Evolutionary conservation across 805 yeast genomes (phyloP).

Genomic region (Ogataea pini): DNA sequence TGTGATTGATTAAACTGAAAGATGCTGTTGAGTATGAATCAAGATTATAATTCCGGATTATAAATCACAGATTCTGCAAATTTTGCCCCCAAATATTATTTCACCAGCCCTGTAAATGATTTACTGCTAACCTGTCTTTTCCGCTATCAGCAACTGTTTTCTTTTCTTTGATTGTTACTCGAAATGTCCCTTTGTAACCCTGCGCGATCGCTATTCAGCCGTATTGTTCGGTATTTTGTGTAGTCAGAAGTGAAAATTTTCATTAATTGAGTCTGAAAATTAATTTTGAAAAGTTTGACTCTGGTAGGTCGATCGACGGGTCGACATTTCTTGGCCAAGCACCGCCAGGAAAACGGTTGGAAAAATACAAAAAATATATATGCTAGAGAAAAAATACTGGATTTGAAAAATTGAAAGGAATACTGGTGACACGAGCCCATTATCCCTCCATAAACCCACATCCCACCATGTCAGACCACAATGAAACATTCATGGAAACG

Average conservation of each 20-base stretch:
- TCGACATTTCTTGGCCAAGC: neutral
- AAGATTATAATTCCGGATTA: too few relatives aligned
- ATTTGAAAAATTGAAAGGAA: too few relatives aligned
- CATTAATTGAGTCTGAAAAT: neutral
- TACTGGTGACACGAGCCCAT: too few relatives aligned
- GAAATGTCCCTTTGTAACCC: neutral
- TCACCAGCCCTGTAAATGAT: constrained; percentile 7
- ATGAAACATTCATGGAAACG: constrained; percentile 26
- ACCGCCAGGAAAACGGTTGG: neutral
- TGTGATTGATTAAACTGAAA: neutral
- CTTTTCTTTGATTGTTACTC: neutral
- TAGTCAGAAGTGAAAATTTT: constrained; percentile 6
- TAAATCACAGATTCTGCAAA: neutral
- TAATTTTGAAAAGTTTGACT: constrained; percentile 1
- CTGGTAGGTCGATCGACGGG: constrained; percentile 4
- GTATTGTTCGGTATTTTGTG: constrained; percentile 2
- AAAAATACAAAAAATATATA: neutral
- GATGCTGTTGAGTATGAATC: neutral
- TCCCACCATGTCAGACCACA: constrained; percentile 23
- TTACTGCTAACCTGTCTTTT: neutral
- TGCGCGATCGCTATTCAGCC: constrained; percentile 7
- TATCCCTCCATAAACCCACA: too few relatives aligned
- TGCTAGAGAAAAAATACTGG: too few relatives aligned
- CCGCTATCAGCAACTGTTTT: constrained; percentile 4
- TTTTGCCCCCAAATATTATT: neutral